These are phyloP conservation scores for Periglandula ipomoeae DNA, from an alignment of 2,329 filamentous ascomycete species.

Conservation along the genomic window DNA sequence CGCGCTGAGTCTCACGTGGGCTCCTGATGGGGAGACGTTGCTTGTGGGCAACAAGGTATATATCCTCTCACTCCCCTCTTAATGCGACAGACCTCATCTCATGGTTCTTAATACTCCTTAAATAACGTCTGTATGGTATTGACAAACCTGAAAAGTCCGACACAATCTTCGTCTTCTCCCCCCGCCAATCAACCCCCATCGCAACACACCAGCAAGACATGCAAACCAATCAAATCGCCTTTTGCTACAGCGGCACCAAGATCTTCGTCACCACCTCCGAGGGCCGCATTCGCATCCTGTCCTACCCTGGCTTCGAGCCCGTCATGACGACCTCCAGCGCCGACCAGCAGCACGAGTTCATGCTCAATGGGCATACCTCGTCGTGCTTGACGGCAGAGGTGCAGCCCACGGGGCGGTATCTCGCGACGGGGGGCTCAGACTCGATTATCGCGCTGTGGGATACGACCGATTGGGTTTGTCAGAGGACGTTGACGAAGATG, in stretches of 20 bases:
- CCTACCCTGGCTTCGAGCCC: conserved; percentile 55
- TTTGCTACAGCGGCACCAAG: conserved; percentile 64
- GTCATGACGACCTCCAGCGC: conserved; percentile 40
- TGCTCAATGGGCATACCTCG: conserved; percentile 63
- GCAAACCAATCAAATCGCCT: conserved; percentile 64
- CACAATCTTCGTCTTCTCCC: conserved; percentile 52
- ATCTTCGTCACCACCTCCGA: conserved; percentile 63
- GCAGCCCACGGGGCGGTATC: conserved; percentile 60
- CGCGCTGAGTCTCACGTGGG: conserved; percentile 65
- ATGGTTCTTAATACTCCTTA: not conserved
- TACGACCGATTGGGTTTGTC: conserved; percentile 67
- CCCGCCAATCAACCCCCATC: conserved; percentile 45
- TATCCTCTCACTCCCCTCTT: not conserved
- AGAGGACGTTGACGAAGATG: conserved; percentile 60
- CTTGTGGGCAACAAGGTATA: conserved; percentile 65
- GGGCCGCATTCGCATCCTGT: conserved; percentile 60
- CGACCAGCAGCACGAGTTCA: conserved; percentile 46
- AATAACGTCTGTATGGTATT: not conserved
- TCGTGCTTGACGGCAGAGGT: conserved; percentile 60
- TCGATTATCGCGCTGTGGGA: conserved; percentile 71
- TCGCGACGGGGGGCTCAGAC: conserved; percentile 69
- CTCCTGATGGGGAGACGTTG: conserved; percentile 59
- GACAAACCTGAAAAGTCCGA: conserved; percentile 40
- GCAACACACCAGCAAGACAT: conserved; percentile 50
- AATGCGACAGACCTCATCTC: not conserved